phyloP scores from a whole-genome alignment of 495 filamentous ascomycete species.

The Clavariopsis aquatica region DNA sequence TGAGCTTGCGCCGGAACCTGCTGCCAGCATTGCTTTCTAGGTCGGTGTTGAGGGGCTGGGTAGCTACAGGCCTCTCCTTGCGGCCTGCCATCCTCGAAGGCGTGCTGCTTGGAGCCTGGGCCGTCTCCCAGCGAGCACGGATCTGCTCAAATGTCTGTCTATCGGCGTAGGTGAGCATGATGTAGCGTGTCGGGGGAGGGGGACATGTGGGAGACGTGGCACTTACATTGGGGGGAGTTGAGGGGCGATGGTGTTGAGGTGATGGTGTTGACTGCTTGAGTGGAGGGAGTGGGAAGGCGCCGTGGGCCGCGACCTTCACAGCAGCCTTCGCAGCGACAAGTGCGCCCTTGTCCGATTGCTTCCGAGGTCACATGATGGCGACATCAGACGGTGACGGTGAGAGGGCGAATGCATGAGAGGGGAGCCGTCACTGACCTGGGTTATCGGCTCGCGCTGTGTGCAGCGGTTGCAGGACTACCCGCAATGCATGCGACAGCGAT shows the following conservation, averaged over 20 bases:
- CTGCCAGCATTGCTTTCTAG: not conserved
- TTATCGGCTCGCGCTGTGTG: not conserved
- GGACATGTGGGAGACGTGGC: not conserved
- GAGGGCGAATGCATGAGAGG: too few relatives aligned
- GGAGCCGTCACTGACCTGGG: not conserved
- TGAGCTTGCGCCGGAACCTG: conserved; percentile 26
- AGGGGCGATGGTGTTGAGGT: not conserved
- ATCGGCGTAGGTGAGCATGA: conserved; percentile 32
- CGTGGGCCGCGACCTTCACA: too few relatives aligned
- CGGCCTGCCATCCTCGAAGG: conserved; percentile 21
- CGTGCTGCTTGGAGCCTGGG: conserved; percentile 2
- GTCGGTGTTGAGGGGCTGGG: conserved; percentile 1
- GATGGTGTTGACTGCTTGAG: not conserved
- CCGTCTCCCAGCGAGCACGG: conserved; percentile 24
- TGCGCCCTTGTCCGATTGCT: not conserved
- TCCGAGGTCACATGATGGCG: not conserved
- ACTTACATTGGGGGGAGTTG: conserved; percentile 22
- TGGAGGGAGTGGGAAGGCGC: conserved; percentile 14
- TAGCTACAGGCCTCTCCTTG: conserved; percentile 16
- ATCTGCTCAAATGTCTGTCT: conserved; percentile 25
- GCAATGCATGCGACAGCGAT: not conserved
- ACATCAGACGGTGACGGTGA: not conserved
- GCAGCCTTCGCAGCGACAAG: not conserved
- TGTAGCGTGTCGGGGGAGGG: not conserved
- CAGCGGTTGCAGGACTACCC: not conserved